Evolutionary conservation across 2,329 filamentous ascomycete genomes (phyloP).

Genomic region (Pseudophaeomoniella oleicola): DNA sequence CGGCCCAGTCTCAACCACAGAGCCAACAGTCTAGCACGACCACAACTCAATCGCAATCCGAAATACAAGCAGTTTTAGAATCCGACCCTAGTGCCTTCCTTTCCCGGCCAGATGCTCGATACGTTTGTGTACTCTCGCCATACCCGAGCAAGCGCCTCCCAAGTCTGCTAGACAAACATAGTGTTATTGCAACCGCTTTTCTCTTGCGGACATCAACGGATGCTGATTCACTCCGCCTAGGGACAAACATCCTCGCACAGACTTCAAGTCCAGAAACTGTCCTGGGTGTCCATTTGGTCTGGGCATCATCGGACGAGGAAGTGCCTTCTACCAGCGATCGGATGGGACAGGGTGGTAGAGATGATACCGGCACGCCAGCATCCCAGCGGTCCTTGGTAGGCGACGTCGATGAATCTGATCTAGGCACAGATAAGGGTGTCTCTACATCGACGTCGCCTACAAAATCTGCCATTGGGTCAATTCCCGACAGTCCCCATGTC

Average conservation of each 20-base stretch:
- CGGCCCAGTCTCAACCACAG: conserved; percentile 12
- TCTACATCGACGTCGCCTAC: background rate
- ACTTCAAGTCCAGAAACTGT: background rate
- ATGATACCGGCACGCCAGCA: background rate
- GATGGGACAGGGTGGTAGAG: background rate
- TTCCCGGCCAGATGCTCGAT: background rate
- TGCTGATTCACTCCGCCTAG: background rate
- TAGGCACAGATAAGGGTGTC: background rate
- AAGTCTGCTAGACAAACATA: background rate
- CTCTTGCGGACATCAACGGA: background rate
- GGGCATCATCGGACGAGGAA: too few relatives aligned
- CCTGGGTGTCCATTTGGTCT: background rate
- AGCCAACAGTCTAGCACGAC: conserved; percentile 12
- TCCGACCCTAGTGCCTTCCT: background rate
- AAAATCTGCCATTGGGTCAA: background rate
- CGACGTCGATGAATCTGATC: background rate
- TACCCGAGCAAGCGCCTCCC: background rate
- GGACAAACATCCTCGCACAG: background rate
- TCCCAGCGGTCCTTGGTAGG: background rate
- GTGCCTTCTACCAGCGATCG: too few relatives aligned
- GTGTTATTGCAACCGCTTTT: background rate
- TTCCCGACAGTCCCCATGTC: conserved; percentile 24
- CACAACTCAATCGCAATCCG: background rate
- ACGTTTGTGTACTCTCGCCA: background rate
- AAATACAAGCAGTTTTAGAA: background rate